phyloP scores from a whole-genome alignment of 108 stramenopile genomes.

The Nannochloropsis oceanica region DNA sequence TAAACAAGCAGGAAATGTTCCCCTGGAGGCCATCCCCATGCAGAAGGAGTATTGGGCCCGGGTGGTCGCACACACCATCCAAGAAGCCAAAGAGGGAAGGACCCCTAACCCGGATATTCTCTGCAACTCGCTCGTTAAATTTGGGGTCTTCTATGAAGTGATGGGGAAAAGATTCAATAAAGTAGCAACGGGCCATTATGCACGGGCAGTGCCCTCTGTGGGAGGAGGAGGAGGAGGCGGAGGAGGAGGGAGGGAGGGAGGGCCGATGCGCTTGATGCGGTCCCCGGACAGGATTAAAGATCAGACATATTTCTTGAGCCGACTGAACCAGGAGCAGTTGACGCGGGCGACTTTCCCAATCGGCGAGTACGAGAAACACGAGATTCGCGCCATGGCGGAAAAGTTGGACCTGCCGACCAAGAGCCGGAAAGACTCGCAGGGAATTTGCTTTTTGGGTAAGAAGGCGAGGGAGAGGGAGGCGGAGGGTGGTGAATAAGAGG shows the following conservation, averaged over 20 bases:
- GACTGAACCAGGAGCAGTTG: constrained; percentile 68
- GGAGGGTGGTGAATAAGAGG: background rate
- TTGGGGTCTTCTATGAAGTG: constrained; percentile 79
- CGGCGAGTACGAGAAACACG: constrained; percentile 63
- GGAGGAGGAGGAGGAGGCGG: constrained; percentile 10
- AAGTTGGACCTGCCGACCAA: constrained; percentile 75
- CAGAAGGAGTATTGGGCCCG: constrained; percentile 69
- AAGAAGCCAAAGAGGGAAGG: constrained; percentile 61
- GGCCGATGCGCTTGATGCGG: constrained; percentile 48
- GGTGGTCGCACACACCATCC: constrained; percentile 71
- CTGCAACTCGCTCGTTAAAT: constrained; percentile 90
- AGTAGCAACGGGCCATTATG: constrained; percentile 91
- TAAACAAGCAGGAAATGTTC: constrained; percentile 62
- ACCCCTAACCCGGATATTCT: constrained; percentile 96
- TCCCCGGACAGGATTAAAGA: constrained; percentile 88
- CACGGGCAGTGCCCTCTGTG: constrained; percentile 39
- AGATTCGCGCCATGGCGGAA: constrained; percentile 75
- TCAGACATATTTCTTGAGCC: constrained; percentile 90
- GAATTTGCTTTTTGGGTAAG: background rate
- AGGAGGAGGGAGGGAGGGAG: background rate
- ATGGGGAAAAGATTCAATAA: constrained; percentile 52
- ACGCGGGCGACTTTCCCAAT: constrained; percentile 67
- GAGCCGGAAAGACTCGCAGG: constrained; percentile 43
- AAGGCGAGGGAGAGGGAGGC: background rate
- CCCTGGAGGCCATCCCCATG: constrained; percentile 61